Evolutionary conservation across 2,329 filamentous ascomycete species (phyloP).

Genomic region (Colletotrichum eleusines): DNA sequence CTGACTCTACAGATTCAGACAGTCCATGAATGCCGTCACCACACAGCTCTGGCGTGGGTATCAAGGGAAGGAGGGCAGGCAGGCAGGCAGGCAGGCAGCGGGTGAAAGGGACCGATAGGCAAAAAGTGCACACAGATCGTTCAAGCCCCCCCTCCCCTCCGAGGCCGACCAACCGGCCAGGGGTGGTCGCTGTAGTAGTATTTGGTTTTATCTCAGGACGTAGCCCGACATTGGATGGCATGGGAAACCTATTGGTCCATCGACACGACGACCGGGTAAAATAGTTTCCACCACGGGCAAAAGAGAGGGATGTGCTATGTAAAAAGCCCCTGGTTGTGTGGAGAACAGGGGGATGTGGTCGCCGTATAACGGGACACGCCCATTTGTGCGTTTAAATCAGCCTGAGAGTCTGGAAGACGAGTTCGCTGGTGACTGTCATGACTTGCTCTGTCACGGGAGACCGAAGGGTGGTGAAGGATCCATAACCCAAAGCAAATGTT

Average conservation of each 20-base stretch:
- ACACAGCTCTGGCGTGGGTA: conserved; percentile 25
- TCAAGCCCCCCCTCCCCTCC: background rate
- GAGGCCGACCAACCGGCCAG: conserved; percentile 23
- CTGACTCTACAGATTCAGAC: conserved; percentile 15
- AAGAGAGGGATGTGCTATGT: background rate
- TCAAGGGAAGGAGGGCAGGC: conserved; percentile 9
- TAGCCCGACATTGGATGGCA: conserved; percentile 2
- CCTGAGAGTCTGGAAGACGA: conserved; percentile 16
- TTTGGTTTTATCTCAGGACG: background rate
- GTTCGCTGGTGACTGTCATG: background rate
- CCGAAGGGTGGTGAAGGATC: conserved; percentile 9
- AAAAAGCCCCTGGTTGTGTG: conserved; percentile 6
- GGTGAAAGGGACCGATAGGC: conserved; percentile 34
- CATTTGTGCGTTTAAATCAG: conserved; percentile 43
- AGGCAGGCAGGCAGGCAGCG: conserved; percentile 8
- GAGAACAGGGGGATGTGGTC: conserved; percentile 6
- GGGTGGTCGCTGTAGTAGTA: conserved; percentile 19
- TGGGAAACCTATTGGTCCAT: conserved; percentile 33
- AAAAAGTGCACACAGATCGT: conserved; percentile 34
- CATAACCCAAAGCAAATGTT: background rate
- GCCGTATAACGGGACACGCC: conserved; percentile 31
- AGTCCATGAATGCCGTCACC: conserved; percentile 37
- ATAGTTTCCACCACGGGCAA: conserved; percentile 9
- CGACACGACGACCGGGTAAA: conserved; percentile 32
- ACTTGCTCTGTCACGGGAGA: conserved; percentile 17